Conservation (phyloP, 305 asterid genomes). For the Rubia peregrina region DNA sequence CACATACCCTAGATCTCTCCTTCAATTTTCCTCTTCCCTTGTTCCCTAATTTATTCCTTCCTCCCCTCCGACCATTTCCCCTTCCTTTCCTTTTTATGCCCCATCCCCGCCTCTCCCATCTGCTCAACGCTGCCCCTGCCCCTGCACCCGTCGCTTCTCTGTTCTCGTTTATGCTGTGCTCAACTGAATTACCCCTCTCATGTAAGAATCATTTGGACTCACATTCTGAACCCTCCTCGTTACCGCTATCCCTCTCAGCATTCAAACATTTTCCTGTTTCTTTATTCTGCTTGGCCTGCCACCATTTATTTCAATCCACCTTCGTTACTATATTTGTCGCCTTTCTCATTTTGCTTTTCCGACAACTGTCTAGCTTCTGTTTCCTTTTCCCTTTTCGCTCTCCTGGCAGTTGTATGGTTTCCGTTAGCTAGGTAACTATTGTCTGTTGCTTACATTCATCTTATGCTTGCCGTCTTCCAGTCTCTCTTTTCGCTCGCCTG, state of each 20-base stretch:
- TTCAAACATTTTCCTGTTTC: background rate
- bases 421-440: too few species aligned
- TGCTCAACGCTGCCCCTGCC: background rate
- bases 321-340: background rate
- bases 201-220: too few species aligned
- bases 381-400: too few species aligned
- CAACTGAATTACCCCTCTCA: too few species aligned
- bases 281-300: background rate
- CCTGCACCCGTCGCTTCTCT: too few species aligned
- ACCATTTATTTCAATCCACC: background rate
- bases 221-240: background rate
- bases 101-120: background rate
- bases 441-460: too few species aligned
- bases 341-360: background rate
- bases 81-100: background rate
- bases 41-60: slow-evolving; percentile 20
- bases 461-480: too few species aligned
- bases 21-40: slow-evolving; percentile 23
- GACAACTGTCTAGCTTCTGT: too few species aligned
- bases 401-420: too few species aligned
- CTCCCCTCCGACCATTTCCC: background rate
- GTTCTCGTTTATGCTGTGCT: background rate
- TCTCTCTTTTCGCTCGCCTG: background rate
- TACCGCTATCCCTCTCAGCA: background rate
- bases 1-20: slow-evolving; percentile 25